A percentile compares a stretch with the other conserved stretches of the same genome.
Conservation (phyloP, 768 basidiomycete species). For the Russula olivacea region DNA sequence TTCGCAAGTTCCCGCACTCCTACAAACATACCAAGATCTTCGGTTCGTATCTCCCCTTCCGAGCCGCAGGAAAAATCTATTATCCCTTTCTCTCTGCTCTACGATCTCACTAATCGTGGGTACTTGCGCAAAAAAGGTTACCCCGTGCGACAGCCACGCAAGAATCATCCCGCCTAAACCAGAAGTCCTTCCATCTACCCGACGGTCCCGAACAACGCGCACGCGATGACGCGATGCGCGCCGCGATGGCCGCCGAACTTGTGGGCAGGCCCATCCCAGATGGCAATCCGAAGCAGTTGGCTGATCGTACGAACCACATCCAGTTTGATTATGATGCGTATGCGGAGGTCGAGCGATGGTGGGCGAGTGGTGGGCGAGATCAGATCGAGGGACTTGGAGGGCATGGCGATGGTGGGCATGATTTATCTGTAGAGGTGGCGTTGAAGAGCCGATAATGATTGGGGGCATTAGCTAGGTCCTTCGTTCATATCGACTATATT, state of each 20-base stretch:
- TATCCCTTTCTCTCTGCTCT: no score
- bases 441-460: neutral
- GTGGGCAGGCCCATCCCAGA: conserved; percentile 27
- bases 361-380: conserved; percentile 33
- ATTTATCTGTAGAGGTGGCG: neutral
- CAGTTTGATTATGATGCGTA: conserved; percentile 56
- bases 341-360: conserved; percentile 45
- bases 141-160: conserved; percentile 47
- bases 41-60: conserved; percentile 29
- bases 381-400: conserved; percentile 9
- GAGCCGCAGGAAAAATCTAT: no score
- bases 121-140: conserved; percentile 24
- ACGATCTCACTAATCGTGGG: no score
- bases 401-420: neutral
- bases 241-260: conserved; percentile 41
- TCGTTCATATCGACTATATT: neutral
- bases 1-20: conserved; percentile 40
- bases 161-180: conserved; percentile 44
- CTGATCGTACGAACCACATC: conserved; percentile 41
- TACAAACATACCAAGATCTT: conserved; percentile 48
- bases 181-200: conserved; percentile 48
- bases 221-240: conserved; percentile 47
- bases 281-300: conserved; percentile 52
- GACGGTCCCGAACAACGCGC: conserved; percentile 49
- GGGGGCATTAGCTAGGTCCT: neutral